These are phyloP conservation scores for Eucalyptus viminalis DNA, from an alignment of 345 rosid species.

Conservation along the genomic window DNA sequence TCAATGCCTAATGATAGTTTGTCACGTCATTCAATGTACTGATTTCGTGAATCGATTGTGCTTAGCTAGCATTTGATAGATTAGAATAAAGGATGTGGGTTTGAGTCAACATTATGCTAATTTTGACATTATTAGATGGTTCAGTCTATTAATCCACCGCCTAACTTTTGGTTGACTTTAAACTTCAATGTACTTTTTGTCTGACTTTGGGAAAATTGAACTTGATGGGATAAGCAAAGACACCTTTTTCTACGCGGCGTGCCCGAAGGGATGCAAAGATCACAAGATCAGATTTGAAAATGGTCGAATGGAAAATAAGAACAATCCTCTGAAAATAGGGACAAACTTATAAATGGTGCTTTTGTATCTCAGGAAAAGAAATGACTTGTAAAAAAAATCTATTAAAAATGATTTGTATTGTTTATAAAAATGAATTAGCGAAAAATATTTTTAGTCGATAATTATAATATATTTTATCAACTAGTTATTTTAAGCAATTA, in stretches of 20 bases:
- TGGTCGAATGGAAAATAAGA: neutral
- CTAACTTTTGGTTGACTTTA: neutral
- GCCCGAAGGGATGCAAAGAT: neutral
- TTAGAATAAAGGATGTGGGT: neutral
- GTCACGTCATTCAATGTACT: neutral
- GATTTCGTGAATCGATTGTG: neutral
- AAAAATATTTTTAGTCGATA: neutral
- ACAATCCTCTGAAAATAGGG: neutral
- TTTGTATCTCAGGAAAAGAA: neutral
- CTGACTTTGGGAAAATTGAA: neutral
- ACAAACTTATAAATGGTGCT: neutral
- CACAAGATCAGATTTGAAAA: neutral
- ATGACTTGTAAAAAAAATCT: neutral
- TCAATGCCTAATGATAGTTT: neutral
- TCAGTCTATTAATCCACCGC: neutral
- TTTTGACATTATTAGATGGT: neutral
- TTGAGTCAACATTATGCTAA: neutral
- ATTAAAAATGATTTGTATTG: accelerated
- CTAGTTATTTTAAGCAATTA: neutral
- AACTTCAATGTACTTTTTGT: neutral
- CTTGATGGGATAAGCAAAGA: neutral
- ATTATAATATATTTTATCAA: neutral
- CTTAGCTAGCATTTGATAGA: neutral
- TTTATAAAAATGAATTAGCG: neutral
- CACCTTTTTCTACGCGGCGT: neutral